Percentiles rank a stretch among this genome's conserved stretches.
Conservation (phyloP, 257 asterid genomes). For the Fraxinus excelsior region DNA sequence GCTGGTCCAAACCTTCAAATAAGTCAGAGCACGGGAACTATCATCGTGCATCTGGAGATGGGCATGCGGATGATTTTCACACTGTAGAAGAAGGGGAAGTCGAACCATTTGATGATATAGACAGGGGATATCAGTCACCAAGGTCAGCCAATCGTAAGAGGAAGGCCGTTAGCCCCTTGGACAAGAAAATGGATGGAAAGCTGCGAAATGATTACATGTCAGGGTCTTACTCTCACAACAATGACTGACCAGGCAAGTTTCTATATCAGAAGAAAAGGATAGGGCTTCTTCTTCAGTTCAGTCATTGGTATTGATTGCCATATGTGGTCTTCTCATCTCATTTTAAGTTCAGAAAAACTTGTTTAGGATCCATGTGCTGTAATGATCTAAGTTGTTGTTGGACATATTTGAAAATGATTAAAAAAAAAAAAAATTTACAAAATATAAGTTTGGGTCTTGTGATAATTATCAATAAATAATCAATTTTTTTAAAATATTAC, state of each 20-base stretch:
- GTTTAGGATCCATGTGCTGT: slow-evolving; percentile 22
- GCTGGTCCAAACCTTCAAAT: slow-evolving; percentile 45
- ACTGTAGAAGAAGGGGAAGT: slow-evolving; percentile 86
- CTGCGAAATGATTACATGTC: slow-evolving; percentile 35
- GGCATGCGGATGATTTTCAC: slow-evolving; percentile 50
- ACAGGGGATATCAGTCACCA: slow-evolving; percentile 57
- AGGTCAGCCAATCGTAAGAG: slow-evolving; percentile 50
- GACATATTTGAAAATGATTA: slow-evolving; percentile 9
- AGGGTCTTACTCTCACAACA: slow-evolving; percentile 32
- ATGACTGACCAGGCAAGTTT: slow-evolving; percentile 23
- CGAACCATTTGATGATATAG: slow-evolving; percentile 53
- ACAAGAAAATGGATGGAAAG: slow-evolving; percentile 45
- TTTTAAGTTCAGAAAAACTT: slow-evolving; percentile 8
- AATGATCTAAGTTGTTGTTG: slow-evolving; percentile 14
- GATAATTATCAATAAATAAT: too few relatives aligned
- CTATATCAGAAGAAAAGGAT: neutral
- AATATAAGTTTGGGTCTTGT: neutral
- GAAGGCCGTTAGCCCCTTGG: slow-evolving; percentile 65
- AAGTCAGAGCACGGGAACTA: slow-evolving; percentile 42
- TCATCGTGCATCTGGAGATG: slow-evolving; percentile 35
- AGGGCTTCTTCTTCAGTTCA: neutral
- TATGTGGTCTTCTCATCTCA: neutral
- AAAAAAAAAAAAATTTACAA: neutral
- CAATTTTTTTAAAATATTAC: too few relatives aligned
- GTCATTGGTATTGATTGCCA: slow-evolving; percentile 4